Base-by-base conservation (phyloP, 1,139 yeast species). In the Debaryomyces robertsiae region DNA sequence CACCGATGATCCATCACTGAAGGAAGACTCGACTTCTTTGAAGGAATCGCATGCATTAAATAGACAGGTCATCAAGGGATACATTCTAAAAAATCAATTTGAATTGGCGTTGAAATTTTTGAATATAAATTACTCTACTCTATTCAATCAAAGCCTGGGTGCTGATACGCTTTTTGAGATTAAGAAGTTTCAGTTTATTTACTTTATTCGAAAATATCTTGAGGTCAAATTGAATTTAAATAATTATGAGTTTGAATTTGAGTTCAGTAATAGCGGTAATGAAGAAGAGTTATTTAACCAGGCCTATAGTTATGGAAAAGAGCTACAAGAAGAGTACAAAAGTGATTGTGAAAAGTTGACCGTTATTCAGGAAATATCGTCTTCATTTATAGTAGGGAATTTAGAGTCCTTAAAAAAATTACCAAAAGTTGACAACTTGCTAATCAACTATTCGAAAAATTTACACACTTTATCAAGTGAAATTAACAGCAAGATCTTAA, bases 61-160 rank as follows among this genome's bases (percentile, higher is more conserved):
- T 27, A 73, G 93, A 41, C 83, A 81, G 47, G 60, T 67, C 10
- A 65, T 84, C 22, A 69, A 83, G 41, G 59, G 65, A 17, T 65
- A 61, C 38, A 58, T 83, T 29, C 49, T 69, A 11, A 59, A 67
- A 1, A 76, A 79, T 25, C 69, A 81, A 30, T 74, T 82, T 45
- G 79, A 74, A 30, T 55, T 49, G 13, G 78, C 82, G 3, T 54
- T 78, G 33, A 57, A 63, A 29, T 67, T 74, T 41, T 60, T 82
- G 3, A 57, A 64, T 6, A 40, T 56, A 9, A 67, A 74, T 38
- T 77, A 79, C 50, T 79, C 82, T 0, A 60, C 55, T 0, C 63
- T 80, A 3, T 65, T 84, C 33, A 49, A 56, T 2, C 47, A 46
- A 14, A 40, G 43, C 3, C 58, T 58, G 9, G 70, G 75, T 35